Conservation (phyloP, 352 stramenopile genomes). For the Elongisporangium undulatum region DNA sequence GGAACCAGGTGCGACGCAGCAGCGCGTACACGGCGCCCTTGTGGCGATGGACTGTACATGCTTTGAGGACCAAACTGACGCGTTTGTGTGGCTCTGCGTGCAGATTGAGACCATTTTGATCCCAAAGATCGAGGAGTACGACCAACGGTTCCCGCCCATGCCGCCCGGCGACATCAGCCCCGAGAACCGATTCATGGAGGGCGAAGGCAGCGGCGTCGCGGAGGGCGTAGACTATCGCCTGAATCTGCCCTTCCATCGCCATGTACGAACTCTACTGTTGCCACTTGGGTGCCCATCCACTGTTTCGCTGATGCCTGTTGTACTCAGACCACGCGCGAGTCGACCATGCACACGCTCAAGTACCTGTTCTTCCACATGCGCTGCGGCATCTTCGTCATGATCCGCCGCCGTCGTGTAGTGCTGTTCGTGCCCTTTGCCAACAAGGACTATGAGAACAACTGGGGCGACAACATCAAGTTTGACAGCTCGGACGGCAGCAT, state of each 20-base stretch:
- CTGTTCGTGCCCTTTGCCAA: slow-evolving; percentile 98
- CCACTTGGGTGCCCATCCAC: not conserved
- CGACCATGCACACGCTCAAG: slow-evolving; percentile 93
- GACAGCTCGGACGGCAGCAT: slow-evolving; percentile 88
- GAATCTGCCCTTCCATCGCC: slow-evolving; percentile 92
- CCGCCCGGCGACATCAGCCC: slow-evolving; percentile 24
- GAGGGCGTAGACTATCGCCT: slow-evolving; percentile 77
- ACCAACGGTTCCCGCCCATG: slow-evolving; percentile 52
- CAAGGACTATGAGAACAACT: slow-evolving; percentile 96
- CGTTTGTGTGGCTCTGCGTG: not conserved
- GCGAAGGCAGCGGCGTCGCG: slow-evolving; percentile 39
- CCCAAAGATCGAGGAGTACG: slow-evolving; percentile 76
- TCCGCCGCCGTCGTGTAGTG: slow-evolving; percentile 91
- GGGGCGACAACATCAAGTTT: slow-evolving; percentile 90
- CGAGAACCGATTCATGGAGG: slow-evolving; percentile 66
- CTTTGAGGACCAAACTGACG: not conserved
- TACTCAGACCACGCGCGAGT: slow-evolving; percentile 65
- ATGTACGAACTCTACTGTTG: slow-evolving; percentile 10
- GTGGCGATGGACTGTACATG: not conserved
- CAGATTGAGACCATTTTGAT: slow-evolving; percentile 72
- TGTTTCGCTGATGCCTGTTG: not conserved
- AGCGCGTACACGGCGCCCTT: not conserved
- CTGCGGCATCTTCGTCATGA: slow-evolving; percentile 98
- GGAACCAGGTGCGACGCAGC: slow-evolving; percentile 43
- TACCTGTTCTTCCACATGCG: slow-evolving; percentile 99